These are phyloP conservation scores for Oryza glaberrima DNA, from an alignment of 176 grass and related monocot species.

Conservation along the genomic window DNA sequence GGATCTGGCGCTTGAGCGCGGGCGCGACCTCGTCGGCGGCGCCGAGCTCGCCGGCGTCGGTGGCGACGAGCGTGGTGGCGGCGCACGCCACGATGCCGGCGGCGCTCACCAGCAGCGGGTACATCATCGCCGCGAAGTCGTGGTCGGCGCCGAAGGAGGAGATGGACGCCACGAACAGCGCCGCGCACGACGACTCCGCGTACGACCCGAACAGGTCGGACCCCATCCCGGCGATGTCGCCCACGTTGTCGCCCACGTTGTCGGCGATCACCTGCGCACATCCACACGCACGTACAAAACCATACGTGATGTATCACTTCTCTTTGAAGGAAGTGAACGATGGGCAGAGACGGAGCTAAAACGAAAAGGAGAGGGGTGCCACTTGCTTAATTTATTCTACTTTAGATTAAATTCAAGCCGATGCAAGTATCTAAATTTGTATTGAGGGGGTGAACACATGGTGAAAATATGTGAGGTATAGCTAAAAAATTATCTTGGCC, in stretches of 20 bases:
- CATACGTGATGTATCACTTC: no score
- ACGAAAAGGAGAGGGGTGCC: no score
- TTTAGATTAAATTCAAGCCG: no score
- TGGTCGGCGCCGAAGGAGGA: conserved; percentile 67
- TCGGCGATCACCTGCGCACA: conserved; percentile 74
- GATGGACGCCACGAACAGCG: conserved; percentile 81
- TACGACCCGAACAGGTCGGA: conserved; percentile 91
- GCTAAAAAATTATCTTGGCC: no score
- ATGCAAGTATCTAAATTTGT: no score
- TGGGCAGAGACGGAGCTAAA: no score
- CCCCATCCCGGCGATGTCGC: conserved; percentile 93
- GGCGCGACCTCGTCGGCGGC: conserved; percentile 37
- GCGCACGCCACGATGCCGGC: conserved; percentile 64
- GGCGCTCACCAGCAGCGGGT: conserved; percentile 70
- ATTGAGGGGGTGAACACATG: no score
- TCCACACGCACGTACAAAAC: background rate
- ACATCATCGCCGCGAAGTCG: conserved; percentile 61
- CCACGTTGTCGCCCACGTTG: conserved; percentile 91
- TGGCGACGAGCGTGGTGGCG: conserved; percentile 63
- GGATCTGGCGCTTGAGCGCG: conserved; percentile 63
- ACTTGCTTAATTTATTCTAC: no score
- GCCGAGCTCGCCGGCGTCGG: conserved; percentile 44
- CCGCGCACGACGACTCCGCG: conserved; percentile 87
- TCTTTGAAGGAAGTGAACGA: no score
- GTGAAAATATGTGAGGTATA: no score